Conservation (phyloP, 1,139 yeast species). For the Geotrichum histeridarum region DNA sequence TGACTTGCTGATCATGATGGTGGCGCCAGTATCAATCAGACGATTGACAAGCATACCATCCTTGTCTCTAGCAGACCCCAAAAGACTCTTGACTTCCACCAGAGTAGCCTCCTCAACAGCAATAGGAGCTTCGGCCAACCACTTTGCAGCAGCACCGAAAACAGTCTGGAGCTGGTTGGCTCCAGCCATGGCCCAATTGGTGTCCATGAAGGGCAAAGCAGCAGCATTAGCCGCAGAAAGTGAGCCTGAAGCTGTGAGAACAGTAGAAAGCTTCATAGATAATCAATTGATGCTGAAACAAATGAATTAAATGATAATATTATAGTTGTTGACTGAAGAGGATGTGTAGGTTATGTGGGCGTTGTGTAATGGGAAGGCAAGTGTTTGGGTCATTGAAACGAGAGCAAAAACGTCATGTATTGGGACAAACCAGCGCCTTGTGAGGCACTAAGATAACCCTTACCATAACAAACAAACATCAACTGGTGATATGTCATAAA, state of each 20-base stretch:
- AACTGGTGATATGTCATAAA: too few species aligned
- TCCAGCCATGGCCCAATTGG: not conserved
- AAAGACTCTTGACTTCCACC: not conserved
- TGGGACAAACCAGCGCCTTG: too few species aligned
- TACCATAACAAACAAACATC: too few species aligned
- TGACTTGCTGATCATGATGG: not conserved
- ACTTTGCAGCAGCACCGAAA: not conserved
- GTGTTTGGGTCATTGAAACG: too few species aligned
- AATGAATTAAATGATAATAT: too few species aligned
- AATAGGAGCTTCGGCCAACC: not conserved
- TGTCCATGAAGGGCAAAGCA: not conserved
- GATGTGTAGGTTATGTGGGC: too few species aligned
- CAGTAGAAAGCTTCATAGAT: not conserved
- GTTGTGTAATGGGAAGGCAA: too few species aligned
- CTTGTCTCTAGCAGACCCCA: not conserved
- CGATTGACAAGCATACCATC: not conserved
- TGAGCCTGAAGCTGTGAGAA: not conserved
- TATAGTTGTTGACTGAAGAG: too few species aligned
- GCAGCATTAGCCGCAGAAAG: not conserved
- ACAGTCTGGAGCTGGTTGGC: not conserved
- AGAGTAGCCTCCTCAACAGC: not conserved
- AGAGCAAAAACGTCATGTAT: too few species aligned
- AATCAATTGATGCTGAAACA: too few species aligned
- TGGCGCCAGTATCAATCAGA: slow-evolving; percentile 1
- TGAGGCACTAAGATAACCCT: too few species aligned